Evolutionary conservation across 176 grass and related monocot genomes (phyloP).

Genomic region (Elymus sibiricus): DNA sequence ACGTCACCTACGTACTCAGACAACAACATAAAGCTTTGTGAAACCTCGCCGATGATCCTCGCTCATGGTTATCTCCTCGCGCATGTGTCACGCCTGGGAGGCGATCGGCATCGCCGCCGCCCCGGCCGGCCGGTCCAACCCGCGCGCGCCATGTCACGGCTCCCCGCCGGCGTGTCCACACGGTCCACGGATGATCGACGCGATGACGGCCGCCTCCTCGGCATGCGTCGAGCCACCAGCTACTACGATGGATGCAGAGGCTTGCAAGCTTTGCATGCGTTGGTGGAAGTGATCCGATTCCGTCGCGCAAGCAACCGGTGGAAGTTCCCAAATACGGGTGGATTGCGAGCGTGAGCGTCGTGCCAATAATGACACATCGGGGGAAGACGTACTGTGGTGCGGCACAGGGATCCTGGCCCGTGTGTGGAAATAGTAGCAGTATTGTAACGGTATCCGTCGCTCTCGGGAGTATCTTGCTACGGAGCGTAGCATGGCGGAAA

Average conservation of each 20-base stretch:
- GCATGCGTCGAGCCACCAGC: not conserved
- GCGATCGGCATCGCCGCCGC: not conserved
- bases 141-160: not conserved
- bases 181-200: not conserved
- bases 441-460: conserved; percentile 18
- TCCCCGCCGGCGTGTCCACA: not conserved
- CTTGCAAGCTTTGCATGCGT: not conserved
- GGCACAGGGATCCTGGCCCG: not conserved
- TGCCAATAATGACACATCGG: not conserved
- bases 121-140: not conserved
- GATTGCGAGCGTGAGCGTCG: not conserved
- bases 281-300: not conserved
- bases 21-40: not conserved
- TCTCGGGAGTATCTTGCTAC: not conserved
- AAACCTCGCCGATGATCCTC: not conserved
- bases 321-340: not conserved
- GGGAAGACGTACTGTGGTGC: not conserved
- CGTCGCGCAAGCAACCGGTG: not conserved
- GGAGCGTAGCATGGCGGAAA: not conserved
- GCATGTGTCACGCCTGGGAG: not conserved
- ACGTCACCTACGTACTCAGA: not conserved
- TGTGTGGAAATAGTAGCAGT: not conserved
- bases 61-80: not conserved
- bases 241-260: not conserved
- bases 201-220: not conserved